These are phyloP conservation scores for Cyclostephanos tholiformis DNA, from an alignment of 108 stramenopile species.

Conservation along the genomic window DNA sequence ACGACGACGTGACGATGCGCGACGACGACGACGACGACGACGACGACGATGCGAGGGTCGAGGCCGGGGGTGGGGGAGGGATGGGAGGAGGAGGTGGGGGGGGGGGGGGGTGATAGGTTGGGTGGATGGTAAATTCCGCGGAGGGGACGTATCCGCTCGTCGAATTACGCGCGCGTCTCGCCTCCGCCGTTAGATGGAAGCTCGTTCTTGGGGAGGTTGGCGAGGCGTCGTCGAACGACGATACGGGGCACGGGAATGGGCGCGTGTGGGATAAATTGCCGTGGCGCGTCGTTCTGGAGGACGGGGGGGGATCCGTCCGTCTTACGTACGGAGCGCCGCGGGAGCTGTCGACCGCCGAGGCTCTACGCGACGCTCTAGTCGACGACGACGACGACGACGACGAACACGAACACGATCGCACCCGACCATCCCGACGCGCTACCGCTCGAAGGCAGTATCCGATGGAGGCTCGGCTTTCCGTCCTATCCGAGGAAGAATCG, in stretches of 20 bases:
- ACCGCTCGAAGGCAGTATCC: conserved; percentile 64
- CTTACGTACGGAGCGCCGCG: conserved; percentile 74
- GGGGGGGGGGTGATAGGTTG: conserved; percentile 59
- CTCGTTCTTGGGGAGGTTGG: conserved; percentile 81
- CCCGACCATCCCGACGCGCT: conserved; percentile 3
- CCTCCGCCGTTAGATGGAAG: conserved; percentile 78
- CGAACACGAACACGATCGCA: conserved; percentile 9
- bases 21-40: background rate
- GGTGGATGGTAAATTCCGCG: conserved; percentile 62
- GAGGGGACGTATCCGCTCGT: conserved; percentile 58
- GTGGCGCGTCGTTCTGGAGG: conserved; percentile 48
- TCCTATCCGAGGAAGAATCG: conserved; percentile 53
- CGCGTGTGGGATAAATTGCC: too few species aligned
- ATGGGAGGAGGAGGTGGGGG: background rate
- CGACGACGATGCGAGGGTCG: too few species aligned
- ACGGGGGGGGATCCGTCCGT: conserved; percentile 55
- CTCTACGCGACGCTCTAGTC: conserved; percentile 29
- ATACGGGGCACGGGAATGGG: background rate
- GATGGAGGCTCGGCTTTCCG: conserved; percentile 79
- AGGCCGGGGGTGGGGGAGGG: too few species aligned
- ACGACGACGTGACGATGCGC: background rate
- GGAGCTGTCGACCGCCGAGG: conserved; percentile 37
- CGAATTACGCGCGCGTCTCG: conserved; percentile 66
- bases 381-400: conserved; percentile 18
- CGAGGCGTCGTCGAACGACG: background rate